Evolutionary conservation across 495 filamentous ascomycete genomes (phyloP), one percentile per base, ranked within the genome.

Genomic region (Aspergillus conjunctus): DNA sequence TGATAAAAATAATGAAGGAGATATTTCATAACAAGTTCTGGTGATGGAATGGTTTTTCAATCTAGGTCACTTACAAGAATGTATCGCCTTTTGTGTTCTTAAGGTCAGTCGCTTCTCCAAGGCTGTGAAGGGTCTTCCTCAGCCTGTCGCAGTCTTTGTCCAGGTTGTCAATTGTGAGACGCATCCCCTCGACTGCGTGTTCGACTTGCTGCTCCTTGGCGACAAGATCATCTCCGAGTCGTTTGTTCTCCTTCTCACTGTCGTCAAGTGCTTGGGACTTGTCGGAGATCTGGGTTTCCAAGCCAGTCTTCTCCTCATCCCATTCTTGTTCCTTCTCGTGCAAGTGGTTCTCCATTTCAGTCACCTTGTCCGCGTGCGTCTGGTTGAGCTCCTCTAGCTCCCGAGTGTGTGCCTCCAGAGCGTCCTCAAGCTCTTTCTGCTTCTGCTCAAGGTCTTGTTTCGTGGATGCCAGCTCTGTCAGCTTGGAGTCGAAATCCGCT

Each of bases 21-120:
- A 66, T 58, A 64, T 45, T 51, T 18, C 52, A 55, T 56, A 65
- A 68, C 58, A 34, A 62, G 60, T 51, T 67, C 52, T 51, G 33
- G 37, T 56, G 56, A 46, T 54, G 61, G 61, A 66, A 66, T 44
- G 62, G 48, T 66, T 56, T 71, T 61, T 60, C 45, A 66, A 66
- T 64, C 60, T 60, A 66, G 71, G 67, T 66, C 67, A 84, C 84
- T 85, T 82, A 86, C 83, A 85, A 87, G 75, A 82, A 87, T 70
- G 76, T 71, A 70, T 86, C 84, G 59, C 82, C 84, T 64, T 83
- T 84, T 46, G 74, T 73, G 59, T 77, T 81, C 66, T 83, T 84
- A 45, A 86, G 77, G 66, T 87, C 85, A 54, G 79, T 81, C 45
- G 82, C 79, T 63, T 87, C 83, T 39, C 83, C 84, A 44, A 86